Evolutionary conservation across 2,329 filamentous ascomycete genomes (phyloP).

Genomic region (Aspergillus pseudoterreus): DNA sequence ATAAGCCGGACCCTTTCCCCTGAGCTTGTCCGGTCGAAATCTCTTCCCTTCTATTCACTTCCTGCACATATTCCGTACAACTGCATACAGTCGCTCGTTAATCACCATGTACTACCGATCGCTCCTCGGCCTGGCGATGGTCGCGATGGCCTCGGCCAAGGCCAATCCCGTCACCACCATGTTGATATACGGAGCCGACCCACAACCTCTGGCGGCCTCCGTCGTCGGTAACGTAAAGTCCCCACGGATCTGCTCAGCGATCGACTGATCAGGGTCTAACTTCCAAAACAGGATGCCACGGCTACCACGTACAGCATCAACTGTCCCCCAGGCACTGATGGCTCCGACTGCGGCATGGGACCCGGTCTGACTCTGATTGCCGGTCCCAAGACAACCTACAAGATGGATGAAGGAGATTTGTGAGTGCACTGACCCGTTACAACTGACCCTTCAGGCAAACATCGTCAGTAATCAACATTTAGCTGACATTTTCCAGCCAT

Average conservation of each 20-base stretch:
- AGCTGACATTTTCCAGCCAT: not conserved
- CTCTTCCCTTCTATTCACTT: not conserved
- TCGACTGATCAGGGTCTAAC: not conserved
- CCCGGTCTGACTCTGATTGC: constrained; percentile 21
- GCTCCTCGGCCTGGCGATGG: constrained; percentile 14
- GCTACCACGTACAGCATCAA: constrained; percentile 26
- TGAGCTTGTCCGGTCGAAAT: not conserved
- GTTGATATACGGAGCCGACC: constrained; percentile 20
- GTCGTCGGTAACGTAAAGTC: constrained; percentile 20
- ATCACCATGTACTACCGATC: constrained; percentile 12
- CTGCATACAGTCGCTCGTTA: no score
- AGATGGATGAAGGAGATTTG: constrained; percentile 6
- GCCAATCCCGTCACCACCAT: constrained; percentile 21
- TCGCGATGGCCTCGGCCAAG: constrained; percentile 15
- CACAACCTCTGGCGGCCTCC: constrained; percentile 23
- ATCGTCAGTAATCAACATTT: not conserved
- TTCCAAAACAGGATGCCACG: constrained; percentile 14
- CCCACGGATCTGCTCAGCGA: not conserved
- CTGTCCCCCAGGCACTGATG: constrained; percentile 19
- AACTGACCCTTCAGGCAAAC: no score
- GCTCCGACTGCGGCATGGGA: constrained; percentile 24
- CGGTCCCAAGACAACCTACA: constrained; percentile 9
- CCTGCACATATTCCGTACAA: no score
- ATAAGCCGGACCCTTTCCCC: not conserved
- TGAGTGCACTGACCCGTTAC: not conserved